Evolutionary conservation across 2,329 filamentous ascomycete species (phyloP).

Genomic region (Fusarium continuum): DNA sequence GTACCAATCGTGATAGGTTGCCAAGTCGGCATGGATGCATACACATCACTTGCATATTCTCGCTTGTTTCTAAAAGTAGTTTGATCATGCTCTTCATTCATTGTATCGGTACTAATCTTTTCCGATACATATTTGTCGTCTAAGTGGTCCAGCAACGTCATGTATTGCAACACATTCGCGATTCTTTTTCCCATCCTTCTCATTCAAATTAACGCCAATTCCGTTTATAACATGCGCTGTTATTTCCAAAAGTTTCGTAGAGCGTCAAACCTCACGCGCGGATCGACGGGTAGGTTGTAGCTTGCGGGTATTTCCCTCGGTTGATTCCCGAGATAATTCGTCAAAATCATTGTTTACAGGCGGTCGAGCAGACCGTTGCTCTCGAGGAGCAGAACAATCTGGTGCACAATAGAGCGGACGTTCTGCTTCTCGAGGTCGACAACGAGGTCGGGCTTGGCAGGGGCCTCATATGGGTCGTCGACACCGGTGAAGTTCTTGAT

Average conservation of each 20-base stretch:
- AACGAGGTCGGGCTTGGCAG: constrained; percentile 80
- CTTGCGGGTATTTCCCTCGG: constrained; percentile 35
- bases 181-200: constrained; percentile 21
- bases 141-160: constrained; percentile 24
- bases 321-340: constrained; percentile 11
- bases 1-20: constrained; percentile 19
- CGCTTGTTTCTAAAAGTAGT: constrained; percentile 25
- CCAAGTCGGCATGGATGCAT: constrained; percentile 2
- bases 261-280: constrained; percentile 11
- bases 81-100: constrained; percentile 26
- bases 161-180: constrained; percentile 8
- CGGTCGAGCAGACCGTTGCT: constrained; percentile 86
- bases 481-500: constrained; percentile 99
- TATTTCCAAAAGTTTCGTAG: constrained; percentile 30
- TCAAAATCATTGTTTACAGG: constrained; percentile 51
- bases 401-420: constrained; percentile 92
- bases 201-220: constrained; percentile 36
- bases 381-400: constrained; percentile 94
- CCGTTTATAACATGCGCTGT: constrained; percentile 29
- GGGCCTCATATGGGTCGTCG: constrained; percentile 94
- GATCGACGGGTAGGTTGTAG: constrained; percentile 10
- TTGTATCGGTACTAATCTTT: constrained; percentile 33
- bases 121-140: constrained; percentile 26
- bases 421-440: constrained; percentile 88
- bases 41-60: constrained; percentile 33